These are phyloP conservation scores for Avena atlantica DNA, from an alignment of 176 grass and related monocot genomes.

Conservation along the genomic window DNA sequence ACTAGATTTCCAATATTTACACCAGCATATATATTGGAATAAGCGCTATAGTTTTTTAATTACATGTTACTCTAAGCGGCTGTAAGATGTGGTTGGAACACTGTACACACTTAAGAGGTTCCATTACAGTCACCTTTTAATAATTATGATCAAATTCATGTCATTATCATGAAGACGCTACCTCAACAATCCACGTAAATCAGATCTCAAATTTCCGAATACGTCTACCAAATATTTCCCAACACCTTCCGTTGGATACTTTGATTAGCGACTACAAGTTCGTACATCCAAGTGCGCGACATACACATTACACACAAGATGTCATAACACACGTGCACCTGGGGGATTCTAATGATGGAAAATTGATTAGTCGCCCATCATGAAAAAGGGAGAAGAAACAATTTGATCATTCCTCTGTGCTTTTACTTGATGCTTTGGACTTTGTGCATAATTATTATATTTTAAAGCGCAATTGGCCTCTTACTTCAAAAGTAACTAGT, in stretches of 20 bases:
- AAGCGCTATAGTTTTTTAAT: too few species aligned
- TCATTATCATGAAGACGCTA: neutral
- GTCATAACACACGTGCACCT: conserved; percentile 5
- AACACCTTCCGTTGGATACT: neutral
- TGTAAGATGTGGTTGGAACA: neutral
- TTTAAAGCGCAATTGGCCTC: neutral
- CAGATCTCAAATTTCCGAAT: neutral
- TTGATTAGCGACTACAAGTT: neutral
- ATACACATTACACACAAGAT: neutral
- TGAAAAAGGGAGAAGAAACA: neutral
- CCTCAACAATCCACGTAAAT: conserved; percentile 5
- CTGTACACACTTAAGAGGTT: neutral
- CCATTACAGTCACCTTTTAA: neutral
- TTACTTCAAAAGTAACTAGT: neutral
- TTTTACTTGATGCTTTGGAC: neutral
- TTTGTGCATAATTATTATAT: neutral
- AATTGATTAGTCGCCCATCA: neutral
- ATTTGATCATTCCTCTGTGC: neutral
- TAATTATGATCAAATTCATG: neutral
- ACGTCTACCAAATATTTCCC: neutral
- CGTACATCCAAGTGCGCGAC: neutral
- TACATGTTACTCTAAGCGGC: too few species aligned
- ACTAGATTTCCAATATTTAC: too few species aligned
- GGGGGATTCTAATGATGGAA: conserved; percentile 10
- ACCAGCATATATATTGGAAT: too few species aligned